Evolutionary conservation across 1,284 basidiomycete genomes (phyloP).

Genomic region (Ustilago curta): DNA sequence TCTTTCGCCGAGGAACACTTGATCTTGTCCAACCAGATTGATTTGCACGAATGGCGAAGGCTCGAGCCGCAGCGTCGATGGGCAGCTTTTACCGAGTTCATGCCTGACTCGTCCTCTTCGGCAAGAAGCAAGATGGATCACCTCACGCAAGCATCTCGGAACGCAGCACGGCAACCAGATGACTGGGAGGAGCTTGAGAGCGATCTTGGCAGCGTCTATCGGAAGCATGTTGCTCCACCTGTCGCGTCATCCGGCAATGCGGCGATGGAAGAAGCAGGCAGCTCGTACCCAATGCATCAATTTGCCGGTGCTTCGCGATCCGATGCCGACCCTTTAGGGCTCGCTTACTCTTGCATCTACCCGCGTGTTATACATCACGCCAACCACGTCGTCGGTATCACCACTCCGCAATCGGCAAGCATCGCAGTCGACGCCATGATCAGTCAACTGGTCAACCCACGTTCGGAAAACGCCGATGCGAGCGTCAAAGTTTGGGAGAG

Average conservation of each 20-base stretch:
- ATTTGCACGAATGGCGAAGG: conserved; percentile 41
- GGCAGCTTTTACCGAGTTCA: conserved; percentile 35
- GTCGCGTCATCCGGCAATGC: background rate
- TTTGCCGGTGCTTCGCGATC: conserved; percentile 9
- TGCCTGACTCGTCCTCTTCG: conserved; percentile 6
- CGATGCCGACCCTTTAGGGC: conserved; percentile 25
- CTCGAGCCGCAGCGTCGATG: conserved; percentile 27
- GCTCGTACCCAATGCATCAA: conserved; percentile 24
- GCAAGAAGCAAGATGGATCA: conserved; percentile 6
- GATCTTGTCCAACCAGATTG: conserved; percentile 42
- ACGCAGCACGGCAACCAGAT: background rate
- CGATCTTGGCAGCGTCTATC: conserved; percentile 30
- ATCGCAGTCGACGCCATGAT: conserved; percentile 22
- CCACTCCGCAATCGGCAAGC: conserved; percentile 7
- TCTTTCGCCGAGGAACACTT: conserved; percentile 77
- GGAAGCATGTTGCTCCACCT: conserved; percentile 15
- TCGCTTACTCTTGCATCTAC: conserved; percentile 27
- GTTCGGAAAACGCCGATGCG: conserved; percentile 4
- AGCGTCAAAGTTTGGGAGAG: conserved; percentile 19
- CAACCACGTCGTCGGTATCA: conserved; percentile 38
- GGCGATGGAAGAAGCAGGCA: conserved; percentile 8
- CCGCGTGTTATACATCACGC: conserved; percentile 36
- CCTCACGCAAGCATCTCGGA: background rate
- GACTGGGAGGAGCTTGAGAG: conserved; percentile 15
- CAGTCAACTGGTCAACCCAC: conserved; percentile 5